A percentile compares a stretch with the other conserved stretches of the same genome.
phyloP scores from a whole-genome alignment of 345 rosid genomes.

The Clarkia xantiana region DNA sequence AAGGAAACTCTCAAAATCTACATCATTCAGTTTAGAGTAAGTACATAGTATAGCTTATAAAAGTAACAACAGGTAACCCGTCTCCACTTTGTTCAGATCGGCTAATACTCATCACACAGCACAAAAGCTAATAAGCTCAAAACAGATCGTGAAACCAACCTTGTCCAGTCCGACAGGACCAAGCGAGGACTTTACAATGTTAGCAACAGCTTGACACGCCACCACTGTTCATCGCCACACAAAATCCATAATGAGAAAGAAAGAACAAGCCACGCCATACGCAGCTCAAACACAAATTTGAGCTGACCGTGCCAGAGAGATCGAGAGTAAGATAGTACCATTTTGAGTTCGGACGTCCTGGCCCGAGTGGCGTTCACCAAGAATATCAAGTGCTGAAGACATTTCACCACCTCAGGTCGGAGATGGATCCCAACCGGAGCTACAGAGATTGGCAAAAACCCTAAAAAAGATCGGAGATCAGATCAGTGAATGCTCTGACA shows the following conservation, averaged over 20 bases:
- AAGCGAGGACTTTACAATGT: conserved; percentile 87
- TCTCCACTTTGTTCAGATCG: no score
- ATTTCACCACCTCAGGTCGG: conserved; percentile 4
- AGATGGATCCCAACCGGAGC: background rate
- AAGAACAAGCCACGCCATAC: background rate
- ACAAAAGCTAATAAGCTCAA: background rate
- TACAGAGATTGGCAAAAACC: conserved; percentile 4
- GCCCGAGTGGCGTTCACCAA: conserved; percentile 86
- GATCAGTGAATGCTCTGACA: background rate
- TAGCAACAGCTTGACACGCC: conserved; percentile 94
- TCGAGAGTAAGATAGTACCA: conserved; percentile 22
- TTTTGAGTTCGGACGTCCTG: conserved; percentile 97
- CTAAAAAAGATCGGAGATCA: conserved; percentile 20
- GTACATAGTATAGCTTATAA: no score
- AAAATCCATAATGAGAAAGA: background rate
- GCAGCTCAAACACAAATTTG: no score
- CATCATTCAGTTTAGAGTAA: no score
- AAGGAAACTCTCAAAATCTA: no score
- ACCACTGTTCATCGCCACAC: conserved; percentile 28
- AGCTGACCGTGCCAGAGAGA: background rate
- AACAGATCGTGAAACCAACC: conserved; percentile 20
- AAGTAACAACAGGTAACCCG: no score
- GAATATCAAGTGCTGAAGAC: conserved; percentile 60
- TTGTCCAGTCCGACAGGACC: conserved; percentile 98
- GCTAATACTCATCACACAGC: background rate